These are phyloP conservation scores for Candida xiaguanensis DNA, from an alignment of 805 yeast species.

Conservation along the genomic window DNA sequence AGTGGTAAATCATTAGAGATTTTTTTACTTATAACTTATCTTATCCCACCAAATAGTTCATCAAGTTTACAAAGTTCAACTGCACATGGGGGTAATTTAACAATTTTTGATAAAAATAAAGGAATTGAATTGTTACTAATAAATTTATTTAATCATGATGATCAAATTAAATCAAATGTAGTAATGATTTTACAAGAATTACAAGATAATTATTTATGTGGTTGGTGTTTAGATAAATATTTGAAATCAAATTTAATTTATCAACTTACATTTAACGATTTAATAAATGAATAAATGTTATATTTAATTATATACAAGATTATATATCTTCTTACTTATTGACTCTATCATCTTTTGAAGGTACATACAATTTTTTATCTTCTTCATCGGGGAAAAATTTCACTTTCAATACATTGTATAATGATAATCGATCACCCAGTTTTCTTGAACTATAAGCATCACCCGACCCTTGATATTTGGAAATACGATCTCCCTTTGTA, in stretches of 20 bases:
- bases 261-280: slow-evolving; percentile 37
- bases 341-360: slow-evolving; percentile 9
- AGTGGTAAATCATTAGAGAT: slow-evolving; percentile 40
- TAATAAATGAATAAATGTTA: slow-evolving; percentile 14
- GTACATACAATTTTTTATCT: slow-evolving; percentile 8
- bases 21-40: slow-evolving; percentile 35
- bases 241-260: slow-evolving; percentile 36
- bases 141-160: slow-evolving; percentile 39
- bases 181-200: slow-evolving; percentile 42
- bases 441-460: slow-evolving; percentile 54
- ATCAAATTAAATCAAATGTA: slow-evolving; percentile 36
- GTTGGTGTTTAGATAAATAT: slow-evolving; percentile 40
- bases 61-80: slow-evolving; percentile 35
- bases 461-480: slow-evolving; percentile 69
- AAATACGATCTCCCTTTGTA: slow-evolving; percentile 42
- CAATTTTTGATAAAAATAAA: slow-evolving; percentile 42
- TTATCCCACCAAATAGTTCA: slow-evolving; percentile 39
- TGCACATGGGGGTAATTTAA: slow-evolving; percentile 36
- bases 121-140: slow-evolving; percentile 40
- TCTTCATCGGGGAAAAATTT: slow-evolving; percentile 8
- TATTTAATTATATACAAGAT: background rate
- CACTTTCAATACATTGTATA: slow-evolving; percentile 22
- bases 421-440: slow-evolving; percentile 49
- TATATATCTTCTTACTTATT: background rate
- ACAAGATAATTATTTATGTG: slow-evolving; percentile 41